Evolutionary conservation across 1,284 basidiomycete genomes (phyloP), one percentile per base, ranked within the genome.

Genomic region (Ceratobasidium sp.): DNA sequence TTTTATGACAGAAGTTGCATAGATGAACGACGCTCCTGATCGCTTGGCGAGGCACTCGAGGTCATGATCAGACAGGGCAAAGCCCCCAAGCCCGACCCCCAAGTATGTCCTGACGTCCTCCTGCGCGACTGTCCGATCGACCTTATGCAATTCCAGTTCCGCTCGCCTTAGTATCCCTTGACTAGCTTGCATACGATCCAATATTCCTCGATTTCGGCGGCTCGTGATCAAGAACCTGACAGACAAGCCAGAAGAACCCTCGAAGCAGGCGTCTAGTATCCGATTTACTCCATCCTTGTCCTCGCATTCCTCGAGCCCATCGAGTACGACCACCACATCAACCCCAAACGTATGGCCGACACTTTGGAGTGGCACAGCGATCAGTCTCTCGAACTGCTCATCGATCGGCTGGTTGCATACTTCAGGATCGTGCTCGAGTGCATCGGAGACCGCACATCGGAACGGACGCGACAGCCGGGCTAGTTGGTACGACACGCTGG

Each of bases 11-110:
- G 65, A 41, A 7, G 49, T 19, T 0, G 65, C 65, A 56, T 68
- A 68, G 34, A 56, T 49, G 14, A 68, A 68, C 65, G 54, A 43
- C n/a, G 16, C 51, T 14, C 65, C 65, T 4, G 51, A 27, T n/a
- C 34, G 34, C 34, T 11, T 14, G 2, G 19, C n/a, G 1, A 65
- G 48, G 13, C 13, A 5, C 41, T 49, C n/a, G 2, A 65, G 27
- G 8, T 34, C 27, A 19, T 16, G 1, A 11, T 24, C 11, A 8
- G 63, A 9, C 9, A 51, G 13, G 22, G 1, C 22, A n/a, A 48
- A 7, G 0, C 8, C 27, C 27, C 37, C 29, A 9, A 65, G 43
- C 27, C 19, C 9, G n/a, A 2, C 13, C 3, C 3, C 8, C 14
- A 51, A 16, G 39, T 49, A 65, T 29, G 27, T 43, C 22, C 24